Conservation (phyloP, 352 stramenopile genomes). For the Pythium phragmitis region DNA sequence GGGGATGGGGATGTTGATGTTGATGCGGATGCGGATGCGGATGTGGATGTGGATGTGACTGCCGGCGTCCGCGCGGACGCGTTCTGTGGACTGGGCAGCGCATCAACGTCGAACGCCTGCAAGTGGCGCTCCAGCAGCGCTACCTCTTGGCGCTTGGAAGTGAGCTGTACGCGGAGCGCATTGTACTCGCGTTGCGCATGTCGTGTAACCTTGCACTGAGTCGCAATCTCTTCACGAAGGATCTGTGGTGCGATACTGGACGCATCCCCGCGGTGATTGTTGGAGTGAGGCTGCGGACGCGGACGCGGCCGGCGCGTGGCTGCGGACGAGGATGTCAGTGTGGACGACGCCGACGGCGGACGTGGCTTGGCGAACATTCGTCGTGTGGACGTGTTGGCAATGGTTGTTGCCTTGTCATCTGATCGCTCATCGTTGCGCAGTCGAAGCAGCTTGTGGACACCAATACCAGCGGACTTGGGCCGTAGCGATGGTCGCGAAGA, state of each 20-base stretch:
- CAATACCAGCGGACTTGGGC: neutral
- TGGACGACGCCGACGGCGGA: slow-evolving; percentile 7
- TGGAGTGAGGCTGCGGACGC: neutral
- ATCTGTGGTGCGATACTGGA: slow-evolving; percentile 33
- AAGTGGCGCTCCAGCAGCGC: slow-evolving; percentile 40
- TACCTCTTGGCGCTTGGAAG: slow-evolving; percentile 38
- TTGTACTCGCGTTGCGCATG: slow-evolving; percentile 47
- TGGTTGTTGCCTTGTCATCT: neutral
- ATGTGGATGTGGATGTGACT: slow-evolving; percentile 4
- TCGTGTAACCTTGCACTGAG: slow-evolving; percentile 45
- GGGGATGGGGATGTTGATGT: no score
- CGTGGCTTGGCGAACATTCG: slow-evolving; percentile 5
- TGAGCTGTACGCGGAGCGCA: slow-evolving; percentile 35
- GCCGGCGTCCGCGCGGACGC: neutral
- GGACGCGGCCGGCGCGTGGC: slow-evolving; percentile 9
- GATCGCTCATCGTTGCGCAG: neutral
- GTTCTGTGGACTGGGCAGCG: neutral
- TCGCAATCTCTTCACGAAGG: slow-evolving; percentile 58
- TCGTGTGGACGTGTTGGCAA: neutral
- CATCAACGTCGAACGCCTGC: slow-evolving; percentile 25
- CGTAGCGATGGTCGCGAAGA: neutral
- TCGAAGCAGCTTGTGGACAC: neutral
- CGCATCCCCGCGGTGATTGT: neutral
- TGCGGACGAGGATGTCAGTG: slow-evolving; percentile 7
- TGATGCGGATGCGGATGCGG: no score